phyloP scores from a whole-genome alignment of 129 eudicot species.

The Calendula officinalis region DNA sequence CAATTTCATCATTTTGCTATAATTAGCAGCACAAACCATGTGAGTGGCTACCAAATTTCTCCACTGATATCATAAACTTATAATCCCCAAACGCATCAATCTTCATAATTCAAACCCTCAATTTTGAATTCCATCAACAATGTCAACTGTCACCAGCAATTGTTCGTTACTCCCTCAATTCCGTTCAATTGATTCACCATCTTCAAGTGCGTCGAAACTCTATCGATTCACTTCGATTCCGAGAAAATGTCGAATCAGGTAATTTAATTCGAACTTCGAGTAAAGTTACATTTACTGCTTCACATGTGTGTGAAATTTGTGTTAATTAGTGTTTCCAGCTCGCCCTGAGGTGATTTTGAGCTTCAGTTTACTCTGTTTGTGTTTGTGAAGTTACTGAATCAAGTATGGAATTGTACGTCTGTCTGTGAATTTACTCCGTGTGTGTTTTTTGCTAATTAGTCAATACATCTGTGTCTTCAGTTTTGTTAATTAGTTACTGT shows the following conservation, averaged over 20 bases:
- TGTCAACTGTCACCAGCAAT: constrained; percentile 25
- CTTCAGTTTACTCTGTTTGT: too few species aligned
- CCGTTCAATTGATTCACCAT: constrained; percentile 16
- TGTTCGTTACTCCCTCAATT: constrained; percentile 34
- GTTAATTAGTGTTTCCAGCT: background rate
- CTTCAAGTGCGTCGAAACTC: constrained; percentile 23
- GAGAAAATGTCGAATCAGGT: constrained; percentile 24
- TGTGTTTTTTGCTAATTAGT: too few species aligned
- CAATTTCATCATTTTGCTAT: constrained; percentile 5
- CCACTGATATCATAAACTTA: constrained; percentile 20
- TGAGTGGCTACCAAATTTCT: constrained; percentile 13
- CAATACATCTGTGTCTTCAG: background rate
- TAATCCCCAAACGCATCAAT: constrained; percentile 12
- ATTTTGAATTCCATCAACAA: constrained; percentile 8
- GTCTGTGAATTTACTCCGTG: too few species aligned
- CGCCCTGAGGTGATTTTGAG: background rate
- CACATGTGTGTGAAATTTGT: background rate
- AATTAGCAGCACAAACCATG: constrained; percentile 18
- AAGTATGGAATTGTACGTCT: too few species aligned
- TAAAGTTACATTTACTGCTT: background rate
- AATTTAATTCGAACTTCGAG: background rate
- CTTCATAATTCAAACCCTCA: constrained; percentile 9
- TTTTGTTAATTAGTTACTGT: background rate
- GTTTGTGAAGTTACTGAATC: too few species aligned
- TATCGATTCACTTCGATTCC: constrained; percentile 19